Evolutionary conservation across 176 grass and related monocot species (phyloP), one percentile per base, ranked within the genome.

Genomic region (Ananas comosus): DNA sequence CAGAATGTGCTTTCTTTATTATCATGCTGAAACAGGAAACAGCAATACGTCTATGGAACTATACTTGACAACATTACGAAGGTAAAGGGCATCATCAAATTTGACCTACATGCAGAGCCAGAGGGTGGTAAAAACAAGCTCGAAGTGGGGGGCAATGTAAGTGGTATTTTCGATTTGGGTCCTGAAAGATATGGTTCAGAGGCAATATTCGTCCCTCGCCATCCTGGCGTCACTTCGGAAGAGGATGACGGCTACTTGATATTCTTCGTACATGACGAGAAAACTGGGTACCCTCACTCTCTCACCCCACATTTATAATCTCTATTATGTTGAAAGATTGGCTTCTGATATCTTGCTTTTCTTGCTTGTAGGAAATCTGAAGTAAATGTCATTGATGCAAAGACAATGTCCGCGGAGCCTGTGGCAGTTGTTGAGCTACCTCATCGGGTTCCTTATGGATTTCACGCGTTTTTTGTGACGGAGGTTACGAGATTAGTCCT

Each of bases 241-340:
- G 93, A 97, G 72, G 94, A 90, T 64, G 89, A 97, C 69, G 89
- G 94, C 28, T 92, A 85, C 68, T 72, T 97, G 74, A 92, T 92
- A 74, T 87, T 85, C 76, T 92, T 92, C 72, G 94, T 90, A 11
- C 89, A 92, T 17, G 80, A 97, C 12, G 89, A 97, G 77, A 92
- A 92, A 64, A 88, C 89, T 56, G 84, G 94, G 94, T 92, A 96
- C 21, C 67, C 48, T 19, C 27, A 56, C 24, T 50, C 69, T 76
- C 50, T 9, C n/a, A 54, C 71, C 21, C 68, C 4, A 42, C 33
- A 42, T 61, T 61, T 61, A 61, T 61, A 18, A 61, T 61, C 56
- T 18, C 16, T 18, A n/a, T 16, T 7, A 29, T 11, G 24, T 52
- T n/a, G 11, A 12, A 48, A 27, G 8, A 51, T 64, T n/a, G 19